A percentile compares a stretch with the other conserved stretches of the same genome.
Evolutionary conservation across 179 eudicot species (phyloP).

Genomic region (Heliamphora pulchella): DNA sequence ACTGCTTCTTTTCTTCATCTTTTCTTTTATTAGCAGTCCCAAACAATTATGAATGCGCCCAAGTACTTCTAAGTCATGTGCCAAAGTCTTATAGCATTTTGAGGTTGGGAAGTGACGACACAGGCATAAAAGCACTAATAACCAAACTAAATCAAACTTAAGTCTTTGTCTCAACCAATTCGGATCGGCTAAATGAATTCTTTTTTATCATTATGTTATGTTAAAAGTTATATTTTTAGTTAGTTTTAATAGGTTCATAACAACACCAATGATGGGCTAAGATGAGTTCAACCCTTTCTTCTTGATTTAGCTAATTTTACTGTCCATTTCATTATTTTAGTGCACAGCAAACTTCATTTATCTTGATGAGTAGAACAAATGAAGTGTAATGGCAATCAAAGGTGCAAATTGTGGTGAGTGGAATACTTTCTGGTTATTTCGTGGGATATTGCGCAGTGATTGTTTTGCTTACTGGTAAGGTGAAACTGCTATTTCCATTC

Average conservation of each 20-base stretch:
- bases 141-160: no score
- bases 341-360: not conserved
- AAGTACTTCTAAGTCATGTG: no score
- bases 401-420: not conserved
- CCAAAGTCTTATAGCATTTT: not conserved
- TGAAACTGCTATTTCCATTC: not conserved
- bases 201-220: no score
- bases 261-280: not conserved
- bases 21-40: no score
- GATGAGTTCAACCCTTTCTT: not conserved
- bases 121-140: not conserved
- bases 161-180: no score
- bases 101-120: not conserved
- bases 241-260: no score
- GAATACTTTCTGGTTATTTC: not conserved
- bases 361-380: not conserved
- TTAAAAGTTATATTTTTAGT: no score
- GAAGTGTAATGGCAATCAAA: not conserved
- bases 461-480: conserved; percentile 2
- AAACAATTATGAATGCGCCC: no score
- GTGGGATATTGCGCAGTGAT: not conserved
- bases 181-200: no score
- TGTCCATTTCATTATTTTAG: not conserved
- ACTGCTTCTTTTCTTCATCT: no score
- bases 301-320: not conserved